Conservation (phyloP, 2,329 filamentous ascomycete genomes). For the Grosmannia huntii region DNA sequence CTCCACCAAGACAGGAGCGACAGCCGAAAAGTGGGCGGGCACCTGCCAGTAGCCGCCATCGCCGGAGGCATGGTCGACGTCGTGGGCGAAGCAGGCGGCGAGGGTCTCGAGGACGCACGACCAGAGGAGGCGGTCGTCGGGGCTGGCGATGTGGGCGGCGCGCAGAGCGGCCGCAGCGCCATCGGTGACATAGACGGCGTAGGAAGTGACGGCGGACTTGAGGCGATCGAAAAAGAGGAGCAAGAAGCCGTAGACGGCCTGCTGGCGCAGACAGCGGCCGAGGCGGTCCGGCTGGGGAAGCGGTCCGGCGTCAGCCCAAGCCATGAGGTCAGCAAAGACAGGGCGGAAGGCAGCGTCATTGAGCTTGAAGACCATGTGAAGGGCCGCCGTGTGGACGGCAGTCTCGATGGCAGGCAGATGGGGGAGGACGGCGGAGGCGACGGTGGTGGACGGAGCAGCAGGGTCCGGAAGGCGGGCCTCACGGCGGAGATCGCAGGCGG, state of each 20-base stretch:
- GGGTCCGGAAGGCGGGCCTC: slow-evolving; percentile 14
- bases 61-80: slow-evolving; percentile 35
- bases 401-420: slow-evolving; percentile 49
- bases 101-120: slow-evolving; percentile 58
- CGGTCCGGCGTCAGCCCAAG: slow-evolving; percentile 53
- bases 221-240: slow-evolving; percentile 69
- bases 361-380: slow-evolving; percentile 92
- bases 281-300: slow-evolving; percentile 48
- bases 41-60: slow-evolving; percentile 66
- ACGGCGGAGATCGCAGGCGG: slow-evolving; percentile 53
- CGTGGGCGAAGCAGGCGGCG: slow-evolving; percentile 66
- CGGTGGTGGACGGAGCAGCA: slow-evolving; percentile 13
- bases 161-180: slow-evolving; percentile 53
- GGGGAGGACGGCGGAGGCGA: slow-evolving; percentile 16
- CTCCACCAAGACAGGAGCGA: slow-evolving; percentile 55
- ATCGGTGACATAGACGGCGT: slow-evolving; percentile 74
- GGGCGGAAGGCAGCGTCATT: slow-evolving; percentile 91
- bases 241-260: slow-evolving; percentile 73
- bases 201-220: slow-evolving; percentile 89
- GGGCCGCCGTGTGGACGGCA: slow-evolving; percentile 53
- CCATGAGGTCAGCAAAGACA: slow-evolving; percentile 73
- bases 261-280: slow-evolving; percentile 50
- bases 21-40: slow-evolving; percentile 68
- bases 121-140: slow-evolving; percentile 50
- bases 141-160: slow-evolving; percentile 27